Conservation (phyloP, 1,284 basidiomycete species). For the Fomes fomentarius region DNA sequence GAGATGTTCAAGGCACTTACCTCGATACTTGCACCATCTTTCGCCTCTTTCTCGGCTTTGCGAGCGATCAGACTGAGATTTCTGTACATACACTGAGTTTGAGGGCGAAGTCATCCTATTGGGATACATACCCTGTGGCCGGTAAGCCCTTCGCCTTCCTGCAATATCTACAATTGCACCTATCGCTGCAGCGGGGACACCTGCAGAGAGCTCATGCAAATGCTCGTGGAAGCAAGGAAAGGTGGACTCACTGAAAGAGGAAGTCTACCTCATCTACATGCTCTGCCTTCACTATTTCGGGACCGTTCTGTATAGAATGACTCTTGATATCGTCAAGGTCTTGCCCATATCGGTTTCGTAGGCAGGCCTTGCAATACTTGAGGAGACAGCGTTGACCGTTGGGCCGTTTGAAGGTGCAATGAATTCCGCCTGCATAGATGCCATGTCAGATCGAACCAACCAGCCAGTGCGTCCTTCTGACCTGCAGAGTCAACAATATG, state of each 20-base stretch:
- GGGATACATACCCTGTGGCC: conserved; percentile 51
- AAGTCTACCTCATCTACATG: conserved; percentile 47
- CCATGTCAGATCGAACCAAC: neutral
- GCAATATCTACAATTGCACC: conserved; percentile 69
- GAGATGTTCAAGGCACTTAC: neutral
- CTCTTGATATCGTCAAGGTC: conserved; percentile 52
- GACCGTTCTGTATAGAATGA: conserved; percentile 21
- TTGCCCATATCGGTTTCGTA: conserved; percentile 66
- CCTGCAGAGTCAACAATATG: conserved; percentile 57
- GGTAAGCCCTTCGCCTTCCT: conserved; percentile 62
- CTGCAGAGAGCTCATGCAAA: conserved; percentile 37
- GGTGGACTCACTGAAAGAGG: conserved; percentile 53
- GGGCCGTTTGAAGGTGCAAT: conserved; percentile 50
- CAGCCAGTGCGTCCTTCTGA: conserved; percentile 29
- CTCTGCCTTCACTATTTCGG: conserved; percentile 29
- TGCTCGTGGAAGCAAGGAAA: neutral
- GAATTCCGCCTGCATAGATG: conserved; percentile 43
- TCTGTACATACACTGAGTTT: conserved; percentile 25
- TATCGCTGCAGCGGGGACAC: conserved; percentile 67
- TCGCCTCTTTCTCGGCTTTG: conserved; percentile 34
- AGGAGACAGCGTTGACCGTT: conserved; percentile 48
- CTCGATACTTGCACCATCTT: neutral
- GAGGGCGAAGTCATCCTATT: neutral
- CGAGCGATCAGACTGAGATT: conserved; percentile 41
- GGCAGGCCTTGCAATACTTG: conserved; percentile 66